Conservation (phyloP, 1,284 basidiomycete species). For the Mixia osmundae region DNA sequence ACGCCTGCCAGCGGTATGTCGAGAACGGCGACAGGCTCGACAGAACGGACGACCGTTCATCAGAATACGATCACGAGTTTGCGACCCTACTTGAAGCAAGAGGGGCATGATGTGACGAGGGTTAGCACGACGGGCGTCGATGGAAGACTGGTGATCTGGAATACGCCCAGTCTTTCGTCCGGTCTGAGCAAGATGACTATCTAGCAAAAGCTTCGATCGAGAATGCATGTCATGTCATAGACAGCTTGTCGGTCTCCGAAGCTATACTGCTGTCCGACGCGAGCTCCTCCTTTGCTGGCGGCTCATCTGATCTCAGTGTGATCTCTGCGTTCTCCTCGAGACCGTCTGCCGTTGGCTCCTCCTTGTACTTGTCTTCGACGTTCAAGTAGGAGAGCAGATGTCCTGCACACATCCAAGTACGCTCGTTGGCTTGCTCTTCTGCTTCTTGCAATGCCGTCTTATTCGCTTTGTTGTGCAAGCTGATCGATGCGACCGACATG, state of each 20-base stretch:
- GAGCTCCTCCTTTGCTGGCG: too few relatives aligned
- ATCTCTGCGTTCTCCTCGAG: too few relatives aligned
- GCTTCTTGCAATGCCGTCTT: constrained; percentile 17
- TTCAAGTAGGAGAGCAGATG: too few relatives aligned
- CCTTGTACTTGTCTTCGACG: neutral
- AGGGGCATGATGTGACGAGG: constrained; percentile 35
- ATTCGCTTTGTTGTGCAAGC: constrained; percentile 13
- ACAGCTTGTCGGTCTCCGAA: too few relatives aligned
- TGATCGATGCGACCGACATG: constrained; percentile 10
- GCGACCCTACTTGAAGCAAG: constrained; percentile 41
- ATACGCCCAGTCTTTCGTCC: constrained; percentile 17
- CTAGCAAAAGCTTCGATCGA: too few relatives aligned
- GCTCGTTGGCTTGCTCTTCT: constrained; percentile 9
- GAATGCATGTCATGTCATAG: too few relatives aligned
- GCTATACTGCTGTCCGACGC: too few relatives aligned
- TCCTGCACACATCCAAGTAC: neutral
- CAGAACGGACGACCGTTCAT: constrained; percentile 66
- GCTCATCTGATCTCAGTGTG: too few relatives aligned
- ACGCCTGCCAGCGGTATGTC: constrained; percentile 21
- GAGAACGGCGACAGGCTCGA: constrained; percentile 27
- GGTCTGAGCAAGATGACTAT: constrained; percentile 6
- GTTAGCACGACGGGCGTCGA: constrained; percentile 90
- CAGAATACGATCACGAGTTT: constrained; percentile 97
- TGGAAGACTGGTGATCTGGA: constrained; percentile 81
- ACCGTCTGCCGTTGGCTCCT: neutral